Evolutionary conservation across 2,329 filamentous ascomycete species (phyloP), one percentile per base, ranked within the genome.

Genomic region (Colletotrichum nymphaeae): DNA sequence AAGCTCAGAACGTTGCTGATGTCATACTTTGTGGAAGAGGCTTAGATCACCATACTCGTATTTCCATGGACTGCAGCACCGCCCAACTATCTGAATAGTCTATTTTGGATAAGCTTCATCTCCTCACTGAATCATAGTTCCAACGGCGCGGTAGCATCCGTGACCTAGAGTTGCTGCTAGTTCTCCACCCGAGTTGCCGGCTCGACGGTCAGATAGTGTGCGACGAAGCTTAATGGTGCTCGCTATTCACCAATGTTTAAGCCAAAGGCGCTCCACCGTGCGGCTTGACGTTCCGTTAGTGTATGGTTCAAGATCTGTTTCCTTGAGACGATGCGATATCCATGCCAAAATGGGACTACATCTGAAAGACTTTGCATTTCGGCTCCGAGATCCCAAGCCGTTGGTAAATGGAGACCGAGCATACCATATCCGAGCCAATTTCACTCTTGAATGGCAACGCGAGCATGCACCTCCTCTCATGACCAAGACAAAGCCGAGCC

Each of bases 401-500:
- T 19, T 46, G 6, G 42, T 46, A 2, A 19, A n/a, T n/a, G 42
- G 42, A 46, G 42, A 46, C 22, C 28, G 12, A 19, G 5, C 14
- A 4, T 30, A 14, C 5, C 19, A 8, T 55, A 7, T 42, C 24
- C 28, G 30, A 22, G 24, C 4, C 28, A 9, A 3, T 14, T 8
- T 22, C 26, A 26, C 22, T 12, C 12, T 16, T 3, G 26, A 0
- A 11, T 1, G n/a, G 9, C 0, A 42, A 19, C 1, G 1, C 5
- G 2, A 11, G 6, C 7, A n/a, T n/a, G n/a, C 0, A 4, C 26
- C 26, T 7, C 6, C 8, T 8, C 28, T 8, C 22, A 53, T 6
- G 16, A n/a, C 35, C 12, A 52, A 65, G 55, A 12, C 19, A 2
- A 22, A 14, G 53, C 58, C 69, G 59, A 57, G 53, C 30, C 30